Conservation (phyloP, 1,284 basidiomycete species). For the Irpex sp. region DNA sequence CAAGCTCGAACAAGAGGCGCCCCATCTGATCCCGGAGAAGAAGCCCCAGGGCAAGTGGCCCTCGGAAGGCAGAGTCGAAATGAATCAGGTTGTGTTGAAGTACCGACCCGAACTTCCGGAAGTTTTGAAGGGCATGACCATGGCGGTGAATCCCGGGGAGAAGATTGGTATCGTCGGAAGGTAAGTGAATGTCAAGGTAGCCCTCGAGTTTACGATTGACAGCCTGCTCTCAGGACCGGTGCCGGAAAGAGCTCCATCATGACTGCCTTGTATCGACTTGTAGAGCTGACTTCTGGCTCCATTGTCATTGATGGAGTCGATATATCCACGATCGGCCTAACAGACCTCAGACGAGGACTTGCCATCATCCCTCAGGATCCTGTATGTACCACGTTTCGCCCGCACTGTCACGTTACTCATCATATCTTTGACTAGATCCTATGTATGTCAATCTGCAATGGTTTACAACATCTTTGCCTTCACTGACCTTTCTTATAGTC, state of each 20-base stretch:
- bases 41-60: conserved; percentile 72
- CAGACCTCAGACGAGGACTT: conserved; percentile 59
- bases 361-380: conserved; percentile 90
- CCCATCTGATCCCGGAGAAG: conserved; percentile 58
- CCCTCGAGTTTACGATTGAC: too few relatives aligned
- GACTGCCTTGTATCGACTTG: conserved; percentile 36
- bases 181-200: conserved; percentile 19
- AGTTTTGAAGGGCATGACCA: conserved; percentile 64
- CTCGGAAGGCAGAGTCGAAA: conserved; percentile 50
- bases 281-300: conserved; percentile 65
- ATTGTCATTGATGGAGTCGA: conserved; percentile 67
- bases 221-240: conserved; percentile 48
- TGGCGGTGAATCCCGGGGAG: conserved; percentile 72
- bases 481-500: conserved; percentile 15
- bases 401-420: background rate
- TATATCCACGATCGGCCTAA: conserved; percentile 63
- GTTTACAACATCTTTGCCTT: background rate
- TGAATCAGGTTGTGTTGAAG: conserved; percentile 61
- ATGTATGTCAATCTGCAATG: background rate
- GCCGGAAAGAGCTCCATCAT: conserved; percentile 74
- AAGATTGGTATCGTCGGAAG: conserved; percentile 87
- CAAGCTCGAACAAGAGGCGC: conserved; percentile 76
- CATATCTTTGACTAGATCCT: conserved; percentile 1
- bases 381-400: conserved; percentile 18
- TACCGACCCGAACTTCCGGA: conserved; percentile 72